Base-by-base conservation (phyloP, 257 asterid genomes). In the Gentiana macrophylla region DNA sequence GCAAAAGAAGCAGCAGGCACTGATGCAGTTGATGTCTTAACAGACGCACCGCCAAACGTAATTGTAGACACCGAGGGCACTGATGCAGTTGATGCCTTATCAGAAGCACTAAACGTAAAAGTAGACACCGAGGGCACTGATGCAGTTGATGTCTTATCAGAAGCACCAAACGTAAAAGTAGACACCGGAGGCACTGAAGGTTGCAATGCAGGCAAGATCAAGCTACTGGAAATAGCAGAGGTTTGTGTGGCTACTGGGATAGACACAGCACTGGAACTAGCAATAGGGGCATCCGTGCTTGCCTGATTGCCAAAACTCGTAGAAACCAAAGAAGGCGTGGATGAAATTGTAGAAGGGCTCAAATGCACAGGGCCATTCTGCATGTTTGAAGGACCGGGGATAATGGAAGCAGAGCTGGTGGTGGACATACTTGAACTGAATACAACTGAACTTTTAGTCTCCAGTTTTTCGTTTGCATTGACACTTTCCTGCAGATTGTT, bases 391-490 rank as follows among this genome's bases (percentile, higher is more conserved):
- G 37, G 55, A 41, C 5, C 37, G 51, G 72, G 62, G 13, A 43
- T 57, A 38, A 44, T 35, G 8, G 53, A 41, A 6, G 67, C 43
- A 37, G 56, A 43, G 6, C 53, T 48, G 49, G 54, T 55, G 32
- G 49, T 49, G 34, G 70, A 15, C 53, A 72, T 34, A 3, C 50
- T 43, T 12, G 64, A 35, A 41, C 61, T 62, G 54, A 75, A 60
- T 62, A 66, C 53, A 9, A 66, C 74, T 62, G 72, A 56, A 15
- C 56, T 56, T 49, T 11, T 35, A 55, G 58, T 32, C 33, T 66
- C 82, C 59, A 68, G 55, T 60, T 65, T 71, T 53, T 78, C 95
- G 49, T 69, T 85, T 48, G 51, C 36, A 48, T 63, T 77, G 50
- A 59, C 79, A 35, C 68, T 61, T 67, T 70, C 73, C n/a, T 15